Conservation (phyloP, 2,329 filamentous ascomycete species). For the Pestalotiopsis sp. region DNA sequence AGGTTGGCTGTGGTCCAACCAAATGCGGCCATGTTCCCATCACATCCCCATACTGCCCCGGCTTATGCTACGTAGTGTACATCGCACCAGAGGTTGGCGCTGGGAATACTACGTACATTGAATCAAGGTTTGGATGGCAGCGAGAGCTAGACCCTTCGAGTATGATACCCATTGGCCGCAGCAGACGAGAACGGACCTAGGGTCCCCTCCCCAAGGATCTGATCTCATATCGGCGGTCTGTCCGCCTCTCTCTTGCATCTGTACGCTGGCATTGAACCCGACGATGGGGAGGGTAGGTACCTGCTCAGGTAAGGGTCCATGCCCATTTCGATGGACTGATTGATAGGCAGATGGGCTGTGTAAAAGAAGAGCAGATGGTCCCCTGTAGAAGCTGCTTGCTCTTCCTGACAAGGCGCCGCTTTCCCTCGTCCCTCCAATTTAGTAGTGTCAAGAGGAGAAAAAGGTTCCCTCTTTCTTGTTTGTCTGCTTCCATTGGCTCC, state of each 20-base stretch:
- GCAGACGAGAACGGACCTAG: background rate
- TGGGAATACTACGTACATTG: no score
- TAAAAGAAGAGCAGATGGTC: background rate
- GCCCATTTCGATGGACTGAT: background rate
- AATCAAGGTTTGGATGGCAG: slow-evolving; percentile 5
- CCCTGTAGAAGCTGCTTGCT: background rate
- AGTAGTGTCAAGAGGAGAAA: background rate
- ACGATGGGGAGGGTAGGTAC: background rate
- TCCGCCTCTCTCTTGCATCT: background rate
- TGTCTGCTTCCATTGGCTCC: background rate
- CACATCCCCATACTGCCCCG: background rate
- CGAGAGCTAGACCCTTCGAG: background rate
- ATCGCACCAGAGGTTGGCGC: background rate
- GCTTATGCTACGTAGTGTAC: background rate
- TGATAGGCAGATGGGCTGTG: background rate
- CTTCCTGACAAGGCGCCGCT: background rate
- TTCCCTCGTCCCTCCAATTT: background rate
- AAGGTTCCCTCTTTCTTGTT: background rate
- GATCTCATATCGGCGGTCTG: slow-evolving; percentile 1
- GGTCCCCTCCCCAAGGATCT: background rate
- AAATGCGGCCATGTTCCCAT: background rate
- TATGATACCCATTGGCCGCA: background rate
- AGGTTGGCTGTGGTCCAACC: background rate
- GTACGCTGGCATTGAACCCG: background rate
- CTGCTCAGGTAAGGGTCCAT: background rate